Evolutionary conservation across 352 stramenopile species (phyloP), one percentile per base, ranked within the genome.

Genomic region (Phytophthora pluvialis): DNA sequence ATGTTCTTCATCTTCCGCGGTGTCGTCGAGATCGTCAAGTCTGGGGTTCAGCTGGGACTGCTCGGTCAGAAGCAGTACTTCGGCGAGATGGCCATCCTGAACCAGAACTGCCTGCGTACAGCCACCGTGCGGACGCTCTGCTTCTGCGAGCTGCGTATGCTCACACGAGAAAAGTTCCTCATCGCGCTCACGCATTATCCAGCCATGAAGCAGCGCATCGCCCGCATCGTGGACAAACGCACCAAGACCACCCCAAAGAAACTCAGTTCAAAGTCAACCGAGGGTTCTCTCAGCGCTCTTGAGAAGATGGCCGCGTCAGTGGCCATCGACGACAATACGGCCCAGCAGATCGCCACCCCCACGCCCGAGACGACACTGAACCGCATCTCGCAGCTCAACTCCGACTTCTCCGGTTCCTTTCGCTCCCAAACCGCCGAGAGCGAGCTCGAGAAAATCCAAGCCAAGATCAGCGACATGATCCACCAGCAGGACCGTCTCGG

Each of bases 1-100:
- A 93, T 93, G 85, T 93, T 93, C 55, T 93, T 91, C 64, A 93
- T 93, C 64, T 94, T 92, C 61, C 81, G 84, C 3, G 84, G 84
- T 3, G 82, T 87, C 8, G 84, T 91, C 32, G 84, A 93, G 63
- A 81, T 93, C 28, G 64, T 86, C 31, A 78, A 86, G 50, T 76
- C 72, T 10, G 80, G 72, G 13, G 47, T 79, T 28, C 84, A 93
- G 62, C 73, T 93, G 4, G 80, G 82, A 3, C 61, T 93, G 16
- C 72, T 93, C 2, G 81, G 80, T 21, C 75, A 93, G 57, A 91
- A 91, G 52, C 84, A 93, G 67, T 93, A 93, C 70, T 93, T 93
- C 68, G 84, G 84, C 26, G 84, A 93, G 47, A 93, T 93, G 84
- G 84, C 84, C 43, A 91, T 93, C 43, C 67, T 93, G 5, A 93